These are phyloP conservation scores for Beauveria bassiana DNA, from an alignment of 2,329 filamentous ascomycete genomes.

Conservation along the genomic window DNA sequence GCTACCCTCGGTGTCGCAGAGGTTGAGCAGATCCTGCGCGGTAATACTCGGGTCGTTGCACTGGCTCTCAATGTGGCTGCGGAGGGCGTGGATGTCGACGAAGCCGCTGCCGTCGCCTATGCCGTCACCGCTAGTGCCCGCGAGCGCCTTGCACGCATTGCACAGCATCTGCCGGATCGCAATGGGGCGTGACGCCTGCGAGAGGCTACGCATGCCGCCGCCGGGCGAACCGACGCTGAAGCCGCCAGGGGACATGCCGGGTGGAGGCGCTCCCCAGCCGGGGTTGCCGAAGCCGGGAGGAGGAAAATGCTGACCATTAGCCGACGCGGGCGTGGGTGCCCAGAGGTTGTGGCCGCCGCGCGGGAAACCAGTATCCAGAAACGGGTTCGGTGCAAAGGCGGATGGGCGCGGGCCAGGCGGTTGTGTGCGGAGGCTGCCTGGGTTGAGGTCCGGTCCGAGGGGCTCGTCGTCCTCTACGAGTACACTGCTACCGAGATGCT, in stretches of 20 bases:
- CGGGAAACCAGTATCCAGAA: constrained; percentile 34
- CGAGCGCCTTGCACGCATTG: constrained; percentile 63
- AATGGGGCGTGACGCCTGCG: constrained; percentile 54
- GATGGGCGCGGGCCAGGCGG: constrained; percentile 38
- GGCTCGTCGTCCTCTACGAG: constrained; percentile 69
- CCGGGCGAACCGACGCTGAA: constrained; percentile 28
- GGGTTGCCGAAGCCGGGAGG: constrained; percentile 40
- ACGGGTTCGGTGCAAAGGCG: constrained; percentile 34
- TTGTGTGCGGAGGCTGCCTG: constrained; percentile 36
- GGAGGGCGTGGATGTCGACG: constrained; percentile 59
- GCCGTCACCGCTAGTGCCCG: constrained; percentile 22
- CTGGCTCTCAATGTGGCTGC: constrained; percentile 57
- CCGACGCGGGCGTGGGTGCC: constrained; percentile 28
- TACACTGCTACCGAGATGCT: constrained; percentile 84
- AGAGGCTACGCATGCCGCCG: constrained; percentile 23
- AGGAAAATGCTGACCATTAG: constrained; percentile 28
- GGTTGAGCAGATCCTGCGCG: constrained; percentile 65
- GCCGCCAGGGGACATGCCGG: constrained; percentile 24
- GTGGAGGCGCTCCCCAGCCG: constrained; percentile 28
- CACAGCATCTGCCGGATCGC: constrained; percentile 68
- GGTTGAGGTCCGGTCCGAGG: constrained; percentile 27
- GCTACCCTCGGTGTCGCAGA: constrained; percentile 88
- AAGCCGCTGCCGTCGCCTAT: constrained; percentile 49
- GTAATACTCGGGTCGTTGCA: constrained; percentile 27
- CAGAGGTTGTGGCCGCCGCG: constrained; percentile 31